These are phyloP conservation scores for Venturia asperata DNA, from an alignment of 2,329 filamentous ascomycete genomes.

Conservation along the genomic window DNA sequence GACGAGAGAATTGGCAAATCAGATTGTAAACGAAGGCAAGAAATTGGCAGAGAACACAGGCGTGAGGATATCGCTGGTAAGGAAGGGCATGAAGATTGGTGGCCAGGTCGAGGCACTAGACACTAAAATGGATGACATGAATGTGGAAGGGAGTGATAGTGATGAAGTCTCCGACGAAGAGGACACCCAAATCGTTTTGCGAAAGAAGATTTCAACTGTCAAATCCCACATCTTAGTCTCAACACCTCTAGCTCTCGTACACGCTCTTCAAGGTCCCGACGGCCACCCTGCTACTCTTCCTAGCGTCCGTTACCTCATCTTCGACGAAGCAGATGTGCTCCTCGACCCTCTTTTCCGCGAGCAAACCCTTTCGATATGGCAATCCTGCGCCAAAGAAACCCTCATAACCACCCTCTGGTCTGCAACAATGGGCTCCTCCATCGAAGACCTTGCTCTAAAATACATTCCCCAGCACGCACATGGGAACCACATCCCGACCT, in stretches of 20 bases:
- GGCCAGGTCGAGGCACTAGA: constrained; percentile 36
- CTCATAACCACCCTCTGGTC: constrained; percentile 83
- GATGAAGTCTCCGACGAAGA: constrained; percentile 29
- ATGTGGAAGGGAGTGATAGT: constrained; percentile 36
- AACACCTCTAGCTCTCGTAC: constrained; percentile 70
- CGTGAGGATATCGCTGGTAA: constrained; percentile 72
- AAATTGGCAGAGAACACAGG: constrained; percentile 74
- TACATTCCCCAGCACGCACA: constrained; percentile 28
- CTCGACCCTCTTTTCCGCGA: constrained; percentile 85
- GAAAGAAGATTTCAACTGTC: constrained; percentile 41
- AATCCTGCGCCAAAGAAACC: constrained; percentile 61
- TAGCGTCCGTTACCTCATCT: constrained; percentile 63
- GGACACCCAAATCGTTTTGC: constrained; percentile 32
- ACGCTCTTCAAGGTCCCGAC: constrained; percentile 54
- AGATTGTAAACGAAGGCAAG: constrained; percentile 61
- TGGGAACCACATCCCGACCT: constrained; percentile 33
- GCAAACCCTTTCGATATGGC: constrained; percentile 80
- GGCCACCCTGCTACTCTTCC: constrained; percentile 49
- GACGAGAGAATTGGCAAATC: constrained; percentile 44
- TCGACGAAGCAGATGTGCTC: constrained; percentile 94
- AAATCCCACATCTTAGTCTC: constrained; percentile 75
- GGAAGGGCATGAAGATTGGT: constrained; percentile 63
- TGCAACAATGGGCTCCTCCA: constrained; percentile 90
- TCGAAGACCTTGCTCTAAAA: constrained; percentile 65
- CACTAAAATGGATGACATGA: constrained; percentile 31